Evolutionary conservation across 371 early-diverging fungal genomes (phyloP).

Genomic region (Mucor velutinosus): DNA sequence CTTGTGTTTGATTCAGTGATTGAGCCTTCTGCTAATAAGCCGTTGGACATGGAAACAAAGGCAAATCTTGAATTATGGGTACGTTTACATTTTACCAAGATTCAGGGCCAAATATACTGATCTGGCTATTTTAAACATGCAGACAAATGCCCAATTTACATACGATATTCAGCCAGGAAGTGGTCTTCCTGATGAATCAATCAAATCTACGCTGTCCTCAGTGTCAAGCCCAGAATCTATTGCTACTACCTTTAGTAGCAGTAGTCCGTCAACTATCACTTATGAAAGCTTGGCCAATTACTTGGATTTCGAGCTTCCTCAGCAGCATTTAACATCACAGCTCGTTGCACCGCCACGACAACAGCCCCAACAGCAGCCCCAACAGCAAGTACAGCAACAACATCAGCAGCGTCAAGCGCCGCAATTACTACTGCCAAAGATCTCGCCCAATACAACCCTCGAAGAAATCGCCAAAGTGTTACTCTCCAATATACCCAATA

Average conservation of each 20-base stretch:
- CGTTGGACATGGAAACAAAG: slow-evolving; percentile 12
- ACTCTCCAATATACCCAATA: slow-evolving; percentile 2
- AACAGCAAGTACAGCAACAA: slow-evolving; percentile 20
- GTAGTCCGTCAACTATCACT: slow-evolving; percentile 22
- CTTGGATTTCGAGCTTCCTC: slow-evolving; percentile 43
- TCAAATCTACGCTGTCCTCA: neutral
- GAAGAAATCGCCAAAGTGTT: slow-evolving; percentile 12
- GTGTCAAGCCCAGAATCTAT: neutral
- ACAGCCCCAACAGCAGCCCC: slow-evolving; percentile 9
- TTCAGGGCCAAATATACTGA: neutral
- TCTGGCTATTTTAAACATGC: neutral
- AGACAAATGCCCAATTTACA: slow-evolving; percentile 65
- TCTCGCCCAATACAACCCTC: slow-evolving; percentile 15
- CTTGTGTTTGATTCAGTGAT: slow-evolving; percentile 16
- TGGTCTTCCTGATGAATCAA: slow-evolving; percentile 33
- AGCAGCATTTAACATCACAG: slow-evolving; percentile 4
- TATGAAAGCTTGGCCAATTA: slow-evolving; percentile 46
- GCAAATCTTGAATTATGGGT: slow-evolving; percentile 20
- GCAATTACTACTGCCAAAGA: slow-evolving; percentile 19
- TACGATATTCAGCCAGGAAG: slow-evolving; percentile 57
- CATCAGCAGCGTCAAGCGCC: slow-evolving; percentile 5
- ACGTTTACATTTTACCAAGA: neutral
- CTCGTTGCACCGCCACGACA: slow-evolving; percentile 15
- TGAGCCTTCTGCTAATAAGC: neutral
- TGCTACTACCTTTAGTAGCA: neutral